phyloP scores from a whole-genome alignment of 1,284 basidiomycete species.

The Ceraceosorus bombacis region DNA sequence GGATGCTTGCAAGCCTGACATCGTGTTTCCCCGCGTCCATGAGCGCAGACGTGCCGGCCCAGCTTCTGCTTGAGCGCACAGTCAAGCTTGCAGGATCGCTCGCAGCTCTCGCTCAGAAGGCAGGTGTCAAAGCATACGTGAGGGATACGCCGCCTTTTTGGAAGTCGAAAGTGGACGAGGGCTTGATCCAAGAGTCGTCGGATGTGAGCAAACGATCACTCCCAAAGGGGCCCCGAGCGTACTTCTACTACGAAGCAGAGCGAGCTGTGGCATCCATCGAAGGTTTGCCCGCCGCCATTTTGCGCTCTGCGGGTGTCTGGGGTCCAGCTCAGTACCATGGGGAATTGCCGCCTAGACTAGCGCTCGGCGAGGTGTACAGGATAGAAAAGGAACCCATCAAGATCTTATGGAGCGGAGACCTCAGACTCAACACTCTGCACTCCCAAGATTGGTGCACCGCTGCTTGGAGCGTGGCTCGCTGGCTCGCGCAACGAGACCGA shows the following conservation, averaged over 20 bases:
- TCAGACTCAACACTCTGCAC: constrained; percentile 29
- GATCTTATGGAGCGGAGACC: constrained; percentile 26
- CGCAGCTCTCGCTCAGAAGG: constrained; percentile 16
- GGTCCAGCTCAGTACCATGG: constrained; percentile 16
- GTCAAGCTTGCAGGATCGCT: constrained; percentile 24
- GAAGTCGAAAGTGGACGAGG: constrained; percentile 22
- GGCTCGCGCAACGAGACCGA: constrained; percentile 20
- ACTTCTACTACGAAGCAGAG: constrained; percentile 37
- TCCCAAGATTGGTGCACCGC: constrained; percentile 27
- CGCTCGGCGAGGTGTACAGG: constrained; percentile 20
- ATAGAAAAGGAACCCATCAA: constrained; percentile 23
- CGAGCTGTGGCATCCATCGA: constrained; percentile 24
- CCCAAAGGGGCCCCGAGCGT: constrained; percentile 18
- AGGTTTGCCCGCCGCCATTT: constrained; percentile 24
- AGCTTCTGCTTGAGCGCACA: constrained; percentile 27
- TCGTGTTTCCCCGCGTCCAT: not conserved
- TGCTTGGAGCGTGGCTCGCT: constrained; percentile 21
- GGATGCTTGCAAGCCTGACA: not conserved
- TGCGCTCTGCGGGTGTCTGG: constrained; percentile 28
- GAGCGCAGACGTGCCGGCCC: constrained; percentile 17
- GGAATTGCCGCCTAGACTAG: constrained; percentile 15
- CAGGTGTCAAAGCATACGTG: constrained; percentile 26
- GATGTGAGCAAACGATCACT: constrained; percentile 6
- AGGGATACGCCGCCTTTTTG: constrained; percentile 26
- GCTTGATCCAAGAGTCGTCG: constrained; percentile 14